Base-by-base conservation (phyloP, 2,329 filamentous ascomycete species). In the Fusarium sp. region DNA sequence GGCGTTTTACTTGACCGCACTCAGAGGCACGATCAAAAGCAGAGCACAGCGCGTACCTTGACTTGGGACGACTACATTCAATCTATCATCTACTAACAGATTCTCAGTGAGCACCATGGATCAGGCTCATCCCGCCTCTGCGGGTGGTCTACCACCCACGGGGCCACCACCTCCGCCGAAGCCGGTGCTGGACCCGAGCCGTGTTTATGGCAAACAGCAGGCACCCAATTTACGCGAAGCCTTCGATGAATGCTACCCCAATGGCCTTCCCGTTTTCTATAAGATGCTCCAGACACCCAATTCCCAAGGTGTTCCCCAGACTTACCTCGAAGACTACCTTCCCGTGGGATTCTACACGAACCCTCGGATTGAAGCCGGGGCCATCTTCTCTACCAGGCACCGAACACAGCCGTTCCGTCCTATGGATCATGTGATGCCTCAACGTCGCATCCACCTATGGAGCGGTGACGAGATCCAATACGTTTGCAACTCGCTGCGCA, bases 381-480 rank as follows among this genome's bases (percentile, higher is more conserved):
- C 81, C 12, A 69, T 80, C 34, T 83, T 85, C 72, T 85, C 83
- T 6, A 84, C 82, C 14, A 44, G 51, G 2, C 61, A 76, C 22
- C 79, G 80, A 32, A 51, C 69, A 18, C 71, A 64, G 1, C 52
- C 67, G 0, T 81, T 82, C 40, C 79, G 79, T 9, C 45, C 30
- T 6, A 68, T 81, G 64, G 52, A 61, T 16, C 77, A 76, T 43
- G 75, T 78, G 25, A 64, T 77, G 32, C 75, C 70, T 3, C 49
- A 65, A 22, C 79, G 78, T 51, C 74, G 72, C 0, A 51, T 79
- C 29, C 73, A 79, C 30, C 77, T 83, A 10, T 85, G 83, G 84
- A 74, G 73, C 25, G 78, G 74, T 12, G 73, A 79, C 14, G 76
- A 84, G 66, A 79, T 85, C 18, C 81, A 83, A 60, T 63, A 70